Conservation (phyloP, 306 rosid genomes). For the Coriaria nepalensis region DNA sequence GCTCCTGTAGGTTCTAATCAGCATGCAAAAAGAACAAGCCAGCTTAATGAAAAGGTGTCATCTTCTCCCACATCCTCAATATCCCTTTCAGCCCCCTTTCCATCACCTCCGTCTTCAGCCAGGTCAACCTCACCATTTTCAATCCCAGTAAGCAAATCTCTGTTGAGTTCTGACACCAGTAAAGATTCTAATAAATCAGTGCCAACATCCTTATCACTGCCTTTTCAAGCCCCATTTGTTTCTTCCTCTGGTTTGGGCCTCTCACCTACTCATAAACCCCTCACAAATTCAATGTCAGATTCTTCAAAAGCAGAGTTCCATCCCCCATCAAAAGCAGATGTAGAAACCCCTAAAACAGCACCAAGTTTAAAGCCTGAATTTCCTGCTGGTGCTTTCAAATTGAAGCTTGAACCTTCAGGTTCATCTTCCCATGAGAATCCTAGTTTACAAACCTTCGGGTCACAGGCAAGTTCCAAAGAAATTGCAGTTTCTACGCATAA, state of each 20-base stretch:
- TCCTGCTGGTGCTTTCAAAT: constrained; percentile 20
- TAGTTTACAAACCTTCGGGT: constrained; percentile 15
- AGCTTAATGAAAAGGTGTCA: constrained; percentile 20
- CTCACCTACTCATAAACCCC: constrained; percentile 21
- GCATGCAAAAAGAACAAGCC: constrained; percentile 24
- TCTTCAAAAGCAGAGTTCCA: constrained; percentile 25
- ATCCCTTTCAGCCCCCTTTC: constrained; percentile 22
- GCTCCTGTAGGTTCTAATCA: constrained; percentile 14
- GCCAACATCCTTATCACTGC: constrained; percentile 23
- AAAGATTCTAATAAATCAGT: constrained; percentile 17
- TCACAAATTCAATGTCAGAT: constrained; percentile 15
- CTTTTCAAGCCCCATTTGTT: constrained; percentile 18
- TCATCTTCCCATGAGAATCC: constrained; percentile 13
- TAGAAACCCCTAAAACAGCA: constrained; percentile 20
- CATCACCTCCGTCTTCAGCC: constrained; percentile 21
- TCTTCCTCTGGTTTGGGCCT: constrained; percentile 12
- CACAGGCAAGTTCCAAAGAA: constrained; percentile 13
- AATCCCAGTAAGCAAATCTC: constrained; percentile 19
- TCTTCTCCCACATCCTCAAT: constrained; percentile 20
- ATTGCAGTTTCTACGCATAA: constrained; percentile 18
- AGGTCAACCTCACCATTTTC: constrained; percentile 23
- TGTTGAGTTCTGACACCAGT: constrained; percentile 18
- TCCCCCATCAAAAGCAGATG: constrained; percentile 23
- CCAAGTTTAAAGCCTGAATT: constrained; percentile 18
- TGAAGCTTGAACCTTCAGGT: constrained; percentile 24